Evolutionary conservation across 305 asterid species (phyloP), one percentile per base, ranked within the genome.

Genomic region (Salvia sclarea): DNA sequence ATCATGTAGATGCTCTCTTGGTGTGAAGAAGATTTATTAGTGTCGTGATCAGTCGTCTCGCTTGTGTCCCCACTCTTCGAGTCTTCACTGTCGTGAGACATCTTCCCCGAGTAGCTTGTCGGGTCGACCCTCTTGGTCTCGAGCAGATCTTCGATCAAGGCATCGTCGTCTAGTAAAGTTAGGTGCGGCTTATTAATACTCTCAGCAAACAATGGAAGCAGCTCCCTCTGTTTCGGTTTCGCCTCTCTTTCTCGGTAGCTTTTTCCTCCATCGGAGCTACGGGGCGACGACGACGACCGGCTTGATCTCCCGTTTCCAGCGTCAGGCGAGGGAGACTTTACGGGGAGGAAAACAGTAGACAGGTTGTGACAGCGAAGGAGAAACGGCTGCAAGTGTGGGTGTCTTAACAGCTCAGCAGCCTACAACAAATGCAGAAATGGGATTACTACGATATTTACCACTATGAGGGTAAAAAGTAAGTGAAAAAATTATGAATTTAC

Each of bases 361-460:
- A 86, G 91, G 56, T 82, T 86, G 67, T 80, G 90, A 69, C 98
- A 92, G 8, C 82, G 84, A 33, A 95, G 90, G 69, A 95, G 89
- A 77, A 76, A 89, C 14, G 92, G 95, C 56, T 95, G 97, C 90
- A 95, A 79, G 80, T 95, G 96, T 14, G 96, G 83, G 78, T 95
- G 90, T 72, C 98, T 74, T 67, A 92, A 72, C 72, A 95, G 86
- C 75, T 95, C 98, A n/a, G 99, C 97, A 64, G 98, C 92, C 98
- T 95, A 68, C 4, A 25, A 62, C 61, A 50, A 18, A 47, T 53
- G 43, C 47, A 63, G 14, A 58, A 14, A 16, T 2, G 14, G 30
- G 28, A 63, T 79, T 57, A 79, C 20, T 58, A 62, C n/a, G 21
- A 64, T 28, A 25, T 60, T 49, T 61, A 16, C 63, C 35, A 50